Base-by-base conservation (phyloP, 192 early-diverging fungal species). In the Linderina pennispora region DNA sequence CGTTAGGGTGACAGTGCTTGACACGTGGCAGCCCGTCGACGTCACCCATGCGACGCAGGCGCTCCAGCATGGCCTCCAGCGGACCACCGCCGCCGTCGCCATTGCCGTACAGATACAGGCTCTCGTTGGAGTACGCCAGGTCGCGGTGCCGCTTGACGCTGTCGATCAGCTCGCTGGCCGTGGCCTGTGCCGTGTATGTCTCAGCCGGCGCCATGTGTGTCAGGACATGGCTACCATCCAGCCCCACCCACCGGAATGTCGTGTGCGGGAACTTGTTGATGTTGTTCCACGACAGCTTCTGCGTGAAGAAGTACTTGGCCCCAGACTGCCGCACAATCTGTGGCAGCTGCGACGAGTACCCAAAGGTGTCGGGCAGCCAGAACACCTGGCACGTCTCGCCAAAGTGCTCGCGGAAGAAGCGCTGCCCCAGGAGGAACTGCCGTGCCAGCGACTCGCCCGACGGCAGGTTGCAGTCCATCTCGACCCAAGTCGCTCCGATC, bases 181-280 rank as follows among this genome's bases (percentile, higher is more conserved):
- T 74, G 8, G 67, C 82, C 23, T 77, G 69, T 9, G 80, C 80
- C 11, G 72, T 77, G 48, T 93, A 95, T 14, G 93, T 98, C 54
- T 98, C 85, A 8, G 88, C 80, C 0, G 93, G 92, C 8, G 87
- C 81, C 77, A 97, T 92, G 52, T 98, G 93, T 0, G 88, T 91
- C 48, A 96, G 58, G 10, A 93, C 76, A 35, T 75, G 67, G 25
- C 87, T 86, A 10, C 91, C 88, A 60, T 96, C 88, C 8, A 94
- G 71, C 22, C 90, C 92, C 11, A 85, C 74, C 97, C 97, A 99
- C 60, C 65, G 77, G 69, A 99, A 99, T 4, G 94, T 94, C 0
- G 97, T 94, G 53, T 94, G 80, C 5, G 97, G 97, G 60, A 99
- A 97, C 82, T 90, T 89, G 76, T 99, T 99, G 60, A 99, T 91